Base-by-base conservation (phyloP, 176 grass and related monocot genomes). In the Tuctoria greenei region DNA sequence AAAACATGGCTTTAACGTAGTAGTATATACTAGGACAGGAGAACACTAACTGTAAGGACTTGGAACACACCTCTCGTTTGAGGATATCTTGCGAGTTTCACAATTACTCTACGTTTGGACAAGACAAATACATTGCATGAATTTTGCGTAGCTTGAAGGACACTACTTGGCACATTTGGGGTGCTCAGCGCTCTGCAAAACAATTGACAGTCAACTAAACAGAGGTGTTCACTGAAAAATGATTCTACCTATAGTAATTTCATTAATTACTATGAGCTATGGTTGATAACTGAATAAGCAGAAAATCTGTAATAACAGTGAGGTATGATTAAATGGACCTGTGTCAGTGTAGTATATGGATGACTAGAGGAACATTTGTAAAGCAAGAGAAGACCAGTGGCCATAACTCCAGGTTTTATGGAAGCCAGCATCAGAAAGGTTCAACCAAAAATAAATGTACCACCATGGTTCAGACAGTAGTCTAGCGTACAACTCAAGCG, bases 81-180 rank as follows among this genome's bases (percentile, higher is more conserved):
- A 78, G 61, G 72, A 71, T 74, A 69, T 64, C 78, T 77, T 60
- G 61, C 26, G 67, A 93, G 61, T 89, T 92, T 98, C 63, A 98
- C 72, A 51, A 62, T 76, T n/a, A 98, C 46, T 41, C 59, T 93
- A 67, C 72, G 34, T 52, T 78, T 84, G 68, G 91, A 93, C 51
- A 98, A 86, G 31, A 86, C 76, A 83, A 94, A 93, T 51, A 98
- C 81, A 74, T 94, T 94, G 84, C 89, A 98, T 59, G 65, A 65
- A 86, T 26, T 84, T 43, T 81, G 83, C 8, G 16, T 83, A 42
- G 71, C 72, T 67, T 85, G 79, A 68, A 98, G 80, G 23, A 92
- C 34, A 61, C 61, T 72, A 71, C 54, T 83, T 17, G 86, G 71
- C 69, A 98, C 76, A 76, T 94, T 86, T 50, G 62, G 68, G 36